phyloP scores from a whole-genome alignment of 1,284 basidiomycete genomes.

The Rhodotorula sp. region DNA sequence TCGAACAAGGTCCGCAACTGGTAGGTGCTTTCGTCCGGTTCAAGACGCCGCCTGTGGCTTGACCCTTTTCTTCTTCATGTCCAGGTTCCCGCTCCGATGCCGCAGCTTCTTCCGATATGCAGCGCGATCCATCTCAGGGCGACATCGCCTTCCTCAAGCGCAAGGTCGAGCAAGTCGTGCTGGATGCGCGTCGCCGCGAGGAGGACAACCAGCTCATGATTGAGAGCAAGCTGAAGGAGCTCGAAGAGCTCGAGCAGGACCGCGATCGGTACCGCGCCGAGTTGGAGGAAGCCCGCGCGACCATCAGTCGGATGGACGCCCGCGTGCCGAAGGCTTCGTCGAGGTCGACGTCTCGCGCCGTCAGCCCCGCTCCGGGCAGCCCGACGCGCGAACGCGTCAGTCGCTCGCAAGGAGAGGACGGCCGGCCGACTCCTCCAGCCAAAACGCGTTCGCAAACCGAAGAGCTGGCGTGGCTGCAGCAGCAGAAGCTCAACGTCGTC shows the following conservation, averaged over 20 bases:
- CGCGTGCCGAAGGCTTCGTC: constrained; percentile 3
- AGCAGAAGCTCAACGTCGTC: constrained; percentile 7
- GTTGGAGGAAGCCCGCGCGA: background rate
- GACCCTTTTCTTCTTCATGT: no score
- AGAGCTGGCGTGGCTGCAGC: constrained; percentile 2
- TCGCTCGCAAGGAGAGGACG: background rate
- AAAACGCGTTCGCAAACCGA: background rate
- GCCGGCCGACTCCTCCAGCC: background rate
- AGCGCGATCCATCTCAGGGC: background rate
- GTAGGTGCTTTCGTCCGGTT: background rate
- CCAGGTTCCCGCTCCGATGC: background rate
- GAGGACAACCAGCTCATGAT: constrained; percentile 1
- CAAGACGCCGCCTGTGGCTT: background rate
- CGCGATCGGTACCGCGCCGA: constrained; percentile 14
- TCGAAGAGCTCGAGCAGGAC: constrained; percentile 9
- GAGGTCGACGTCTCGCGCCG: background rate
- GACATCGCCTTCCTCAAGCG: constrained; percentile 2
- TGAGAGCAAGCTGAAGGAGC: constrained; percentile 9
- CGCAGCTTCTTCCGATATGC: constrained; percentile 1
- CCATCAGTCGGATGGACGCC: background rate
- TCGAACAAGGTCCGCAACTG: no score
- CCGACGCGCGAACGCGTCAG: background rate
- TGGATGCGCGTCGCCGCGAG: background rate
- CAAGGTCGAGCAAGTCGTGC: background rate
- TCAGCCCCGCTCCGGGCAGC: background rate